phyloP scores from a whole-genome alignment of 192 early-diverging fungal species.

The Chytriomyces hyalinus region DNA sequence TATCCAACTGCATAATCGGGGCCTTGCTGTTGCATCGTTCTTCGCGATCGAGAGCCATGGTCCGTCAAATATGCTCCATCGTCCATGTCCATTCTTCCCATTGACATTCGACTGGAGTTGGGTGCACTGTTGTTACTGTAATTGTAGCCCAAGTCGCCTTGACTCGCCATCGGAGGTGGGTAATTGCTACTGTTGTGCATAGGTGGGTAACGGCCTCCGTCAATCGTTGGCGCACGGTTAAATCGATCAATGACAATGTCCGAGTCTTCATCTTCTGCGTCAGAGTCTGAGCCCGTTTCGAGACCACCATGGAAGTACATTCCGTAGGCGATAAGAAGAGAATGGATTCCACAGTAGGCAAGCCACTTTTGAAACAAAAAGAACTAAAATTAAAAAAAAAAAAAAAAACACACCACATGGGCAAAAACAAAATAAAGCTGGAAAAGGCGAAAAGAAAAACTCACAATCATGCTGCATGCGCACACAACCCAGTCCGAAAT shows the following conservation, averaged over 20 bases:
- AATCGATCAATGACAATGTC: conserved; percentile 32
- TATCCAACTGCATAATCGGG: neutral
- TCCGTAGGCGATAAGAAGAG: conserved; percentile 15
- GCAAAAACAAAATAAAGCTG: too few species aligned
- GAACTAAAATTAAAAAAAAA: too few species aligned
- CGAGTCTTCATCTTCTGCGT: conserved; percentile 21
- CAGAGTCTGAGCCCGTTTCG: conserved; percentile 34
- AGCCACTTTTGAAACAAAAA: neutral
- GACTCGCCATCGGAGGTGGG: too few species aligned
- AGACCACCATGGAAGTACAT: conserved; percentile 31
- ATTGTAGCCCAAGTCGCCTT: too few species aligned
- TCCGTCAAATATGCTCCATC: neutral
- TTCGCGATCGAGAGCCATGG: neutral
- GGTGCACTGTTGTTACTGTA: neutral
- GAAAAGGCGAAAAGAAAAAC: too few species aligned
- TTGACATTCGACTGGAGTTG: neutral
- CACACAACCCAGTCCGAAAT: conserved; percentile 23
- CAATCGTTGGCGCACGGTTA: conserved; percentile 31
- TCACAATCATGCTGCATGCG: neutral
- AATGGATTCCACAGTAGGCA: neutral
- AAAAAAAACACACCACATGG: too few species aligned
- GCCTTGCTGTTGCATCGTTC: neutral
- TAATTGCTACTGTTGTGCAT: neutral
- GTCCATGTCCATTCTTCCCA: conserved; percentile 1
- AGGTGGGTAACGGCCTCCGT: conserved; percentile 1